Conservation (phyloP, 352 stramenopile genomes). For the Aphanomyces invadans region DNA sequence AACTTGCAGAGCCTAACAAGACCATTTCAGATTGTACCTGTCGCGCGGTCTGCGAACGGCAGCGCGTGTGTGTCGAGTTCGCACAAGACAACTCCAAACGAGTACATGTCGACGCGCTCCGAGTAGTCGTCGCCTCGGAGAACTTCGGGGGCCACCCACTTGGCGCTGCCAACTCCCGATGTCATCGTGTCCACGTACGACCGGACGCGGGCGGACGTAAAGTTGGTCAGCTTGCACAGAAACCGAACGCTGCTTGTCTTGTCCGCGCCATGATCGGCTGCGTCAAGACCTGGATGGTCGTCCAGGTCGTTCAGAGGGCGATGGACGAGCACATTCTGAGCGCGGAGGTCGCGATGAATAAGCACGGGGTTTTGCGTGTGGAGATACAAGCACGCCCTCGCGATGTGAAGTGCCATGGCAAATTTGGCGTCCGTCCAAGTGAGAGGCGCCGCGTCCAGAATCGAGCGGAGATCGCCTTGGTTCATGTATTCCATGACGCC, state of each 20-base stretch:
- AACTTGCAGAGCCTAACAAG: not conserved
- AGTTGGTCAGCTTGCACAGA: constrained; percentile 15
- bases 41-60: constrained; percentile 19
- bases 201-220: constrained; percentile 7
- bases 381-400: constrained; percentile 25
- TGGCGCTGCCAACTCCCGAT: constrained; percentile 15
- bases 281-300: not conserved
- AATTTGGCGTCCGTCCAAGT: constrained; percentile 11
- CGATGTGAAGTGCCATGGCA: constrained; percentile 10
- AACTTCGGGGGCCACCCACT: constrained; percentile 25
- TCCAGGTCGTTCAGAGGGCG: constrained; percentile 11
- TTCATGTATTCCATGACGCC: constrained; percentile 12
- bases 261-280: not conserved
- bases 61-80: constrained; percentile 23
- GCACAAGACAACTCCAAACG: constrained; percentile 26
- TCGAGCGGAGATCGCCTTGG: constrained; percentile 7
- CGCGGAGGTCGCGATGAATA: constrained; percentile 36
- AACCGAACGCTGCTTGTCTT: not conserved
- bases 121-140: constrained; percentile 23
- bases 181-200: constrained; percentile 25
- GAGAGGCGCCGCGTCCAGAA: not conserved
- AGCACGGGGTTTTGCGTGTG: constrained; percentile 28
- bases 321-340: constrained; percentile 39
- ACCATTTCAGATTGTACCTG: not conserved
- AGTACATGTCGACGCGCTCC: constrained; percentile 25